These are phyloP conservation scores for Thielaviopsis ethacetica DNA, from an alignment of 2,329 filamentous ascomycete genomes.

Conservation along the genomic window DNA sequence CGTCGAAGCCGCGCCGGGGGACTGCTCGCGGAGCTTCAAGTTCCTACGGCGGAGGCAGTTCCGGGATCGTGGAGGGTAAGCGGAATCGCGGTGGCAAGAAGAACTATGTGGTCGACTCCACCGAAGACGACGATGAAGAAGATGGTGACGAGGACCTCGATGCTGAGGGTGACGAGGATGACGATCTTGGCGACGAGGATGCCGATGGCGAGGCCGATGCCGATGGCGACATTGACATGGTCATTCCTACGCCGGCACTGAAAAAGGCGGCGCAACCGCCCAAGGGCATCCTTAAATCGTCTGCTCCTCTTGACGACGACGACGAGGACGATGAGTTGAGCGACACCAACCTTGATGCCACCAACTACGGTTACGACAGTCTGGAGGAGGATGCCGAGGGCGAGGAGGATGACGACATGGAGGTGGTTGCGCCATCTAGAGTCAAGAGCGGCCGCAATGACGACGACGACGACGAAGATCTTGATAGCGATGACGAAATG, in stretches of 20 bases:
- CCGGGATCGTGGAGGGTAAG: conserved; percentile 32
- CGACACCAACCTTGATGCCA: conserved; percentile 32
- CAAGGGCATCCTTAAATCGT: conserved; percentile 16
- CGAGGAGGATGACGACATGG: conserved; percentile 24
- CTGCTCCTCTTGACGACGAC: conserved; percentile 19
- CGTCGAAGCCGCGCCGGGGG: conserved; percentile 26
- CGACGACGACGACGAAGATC: conserved; percentile 23
- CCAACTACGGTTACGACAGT: conserved; percentile 26
- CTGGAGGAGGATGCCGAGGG: conserved; percentile 33
- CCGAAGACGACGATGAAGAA: conserved; percentile 29
- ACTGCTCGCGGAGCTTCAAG: not conserved
- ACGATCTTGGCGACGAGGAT: conserved; percentile 23
- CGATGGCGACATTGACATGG: conserved; percentile 34
- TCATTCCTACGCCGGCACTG: conserved; percentile 19
- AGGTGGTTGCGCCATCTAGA: conserved; percentile 11
- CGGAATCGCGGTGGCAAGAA: conserved; percentile 40
- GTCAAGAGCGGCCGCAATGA: conserved; percentile 16
- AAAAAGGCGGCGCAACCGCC: conserved; percentile 1
- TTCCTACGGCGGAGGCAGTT: conserved; percentile 19
- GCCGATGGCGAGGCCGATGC: conserved; percentile 22
- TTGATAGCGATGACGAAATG: conserved; percentile 24
- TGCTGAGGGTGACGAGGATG: conserved; percentile 19
- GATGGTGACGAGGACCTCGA: conserved; percentile 23
- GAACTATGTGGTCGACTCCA: conserved; percentile 42
- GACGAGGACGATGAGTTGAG: conserved; percentile 41